Evolutionary conservation across 495 filamentous ascomycete species (phyloP), one percentile per base, ranked within the genome.

Genomic region (Hypoxylon fuscum): DNA sequence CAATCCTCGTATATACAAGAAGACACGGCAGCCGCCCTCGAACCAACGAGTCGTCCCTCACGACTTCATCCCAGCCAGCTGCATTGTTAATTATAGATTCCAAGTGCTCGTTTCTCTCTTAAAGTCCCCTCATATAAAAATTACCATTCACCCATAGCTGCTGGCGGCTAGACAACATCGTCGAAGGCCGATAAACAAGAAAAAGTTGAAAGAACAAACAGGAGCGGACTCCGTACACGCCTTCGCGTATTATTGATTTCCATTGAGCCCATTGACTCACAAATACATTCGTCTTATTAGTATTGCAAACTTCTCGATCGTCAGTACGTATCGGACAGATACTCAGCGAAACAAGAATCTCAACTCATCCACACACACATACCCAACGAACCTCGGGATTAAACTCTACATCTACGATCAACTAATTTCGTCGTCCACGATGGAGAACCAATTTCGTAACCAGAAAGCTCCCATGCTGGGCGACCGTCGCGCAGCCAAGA

Each of bases 401-500:
- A n/a, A n/a, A n/a, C n/a, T n/a, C n/a, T n/a, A n/a, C n/a, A n/a
- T n/a, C n/a, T n/a, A n/a, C n/a, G n/a, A n/a, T n/a, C n/a, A n/a
- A n/a, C n/a, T n/a, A n/a, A n/a, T n/a, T n/a, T n/a, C n/a, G n/a
- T 17, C n/a, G 11, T 0, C 29, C 50, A 11, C 27, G 37, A 72
- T 72, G 69, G 44, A 72, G 29, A 62, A 64, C 43, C 63, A 64
- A 37, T 46, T 56, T 1, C 59, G 47, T 1, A 50, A 56, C 52
- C 59, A 53, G 25, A 27, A 50, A 17, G 31, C 59, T 12, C 34
- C 42, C 23, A n/a, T 51, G 12, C 49, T 77, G 34, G 44, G 56
- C 55, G 22, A 55, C 52, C 76, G 76, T 21, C 76, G 70, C 14
- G 64, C 73, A 0, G 63, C 68, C 46, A 49, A 57, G 11, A 72